Evolutionary conservation across 2,329 filamentous ascomycete genomes (phyloP).

Genomic region (Cryphonectria radicalis): DNA sequence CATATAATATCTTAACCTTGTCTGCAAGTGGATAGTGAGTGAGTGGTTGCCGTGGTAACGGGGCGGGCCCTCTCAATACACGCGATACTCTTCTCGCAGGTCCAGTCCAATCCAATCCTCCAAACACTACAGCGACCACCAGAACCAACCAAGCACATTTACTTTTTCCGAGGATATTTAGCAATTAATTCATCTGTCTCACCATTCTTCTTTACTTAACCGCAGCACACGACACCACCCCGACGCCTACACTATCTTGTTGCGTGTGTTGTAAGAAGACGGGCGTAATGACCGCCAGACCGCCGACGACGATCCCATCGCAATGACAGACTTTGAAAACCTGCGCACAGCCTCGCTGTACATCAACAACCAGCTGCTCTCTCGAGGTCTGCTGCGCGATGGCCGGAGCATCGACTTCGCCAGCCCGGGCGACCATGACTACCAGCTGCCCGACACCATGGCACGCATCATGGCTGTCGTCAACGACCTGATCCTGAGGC

Average conservation of each 20-base stretch:
- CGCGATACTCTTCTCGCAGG: constrained; percentile 5
- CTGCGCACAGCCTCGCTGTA: constrained; percentile 70
- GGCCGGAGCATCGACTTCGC: constrained; percentile 83
- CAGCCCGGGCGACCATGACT: constrained; percentile 66
- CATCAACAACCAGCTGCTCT: constrained; percentile 73
- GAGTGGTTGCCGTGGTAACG: constrained; percentile 19
- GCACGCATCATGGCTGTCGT: constrained; percentile 88
- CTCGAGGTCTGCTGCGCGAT: constrained; percentile 67
- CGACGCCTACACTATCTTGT: no score
- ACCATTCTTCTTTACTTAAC: no score
- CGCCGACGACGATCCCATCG: constrained; percentile 27
- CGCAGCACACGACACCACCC: no score
- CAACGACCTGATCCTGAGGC: constrained; percentile 87
- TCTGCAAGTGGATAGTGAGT: background rate
- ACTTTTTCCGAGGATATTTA: background rate
- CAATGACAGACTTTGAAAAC: constrained; percentile 64
- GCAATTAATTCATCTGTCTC: no score
- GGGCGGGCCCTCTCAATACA: constrained; percentile 12
- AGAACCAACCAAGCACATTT: background rate
- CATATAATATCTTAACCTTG: background rate
- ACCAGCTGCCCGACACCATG: constrained; percentile 64
- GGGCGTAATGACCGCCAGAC: constrained; percentile 24
- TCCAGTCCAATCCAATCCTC: background rate
- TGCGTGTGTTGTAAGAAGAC: no score
- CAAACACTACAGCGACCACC: constrained; percentile 15